phyloP scores from a whole-genome alignment of 306 rosid species.

The Coriaria nepalensis region DNA sequence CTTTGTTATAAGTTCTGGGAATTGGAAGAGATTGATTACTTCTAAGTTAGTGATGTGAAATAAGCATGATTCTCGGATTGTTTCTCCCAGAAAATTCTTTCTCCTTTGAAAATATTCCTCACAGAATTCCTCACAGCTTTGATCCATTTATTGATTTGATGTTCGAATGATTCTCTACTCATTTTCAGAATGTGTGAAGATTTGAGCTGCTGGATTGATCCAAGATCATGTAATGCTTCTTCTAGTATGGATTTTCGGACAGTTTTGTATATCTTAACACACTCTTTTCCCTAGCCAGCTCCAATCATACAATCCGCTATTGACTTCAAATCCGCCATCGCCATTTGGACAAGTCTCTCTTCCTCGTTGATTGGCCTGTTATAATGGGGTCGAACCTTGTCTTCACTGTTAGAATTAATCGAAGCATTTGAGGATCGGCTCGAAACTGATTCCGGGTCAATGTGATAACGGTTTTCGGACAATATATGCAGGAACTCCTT shows the following conservation, averaged over 20 bases:
- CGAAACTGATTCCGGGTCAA: conserved; percentile 36
- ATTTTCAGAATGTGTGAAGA: conserved; percentile 24
- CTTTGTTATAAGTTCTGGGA: conserved; percentile 28
- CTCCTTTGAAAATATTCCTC: conserved; percentile 28
- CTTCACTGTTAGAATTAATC: conserved; percentile 9
- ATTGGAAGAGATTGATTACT: conserved; percentile 26
- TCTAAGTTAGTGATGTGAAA: conserved; percentile 28
- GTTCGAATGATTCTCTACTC: conserved; percentile 20
- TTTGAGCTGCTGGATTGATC: conserved; percentile 21
- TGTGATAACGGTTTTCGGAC: conserved; percentile 18
- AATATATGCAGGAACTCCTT: conserved; percentile 29
- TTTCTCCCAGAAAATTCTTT: conserved; percentile 30
- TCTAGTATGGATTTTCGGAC: conserved; percentile 33
- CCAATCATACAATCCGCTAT: conserved; percentile 47
- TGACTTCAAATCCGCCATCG: conserved; percentile 33
- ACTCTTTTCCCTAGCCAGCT: conserved; percentile 45
- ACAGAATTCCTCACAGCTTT: conserved; percentile 22
- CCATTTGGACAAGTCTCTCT: conserved; percentile 16
- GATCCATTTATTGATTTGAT: conserved; percentile 25
- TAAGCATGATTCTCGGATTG: conserved; percentile 31
- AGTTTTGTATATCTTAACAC: conserved; percentile 23
- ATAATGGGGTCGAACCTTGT: conserved; percentile 2
- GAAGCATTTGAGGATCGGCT: conserved; percentile 16
- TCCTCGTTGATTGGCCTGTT: conserved; percentile 12
- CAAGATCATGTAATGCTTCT: conserved; percentile 29